Evolutionary conservation across 2,329 filamentous ascomycete genomes (phyloP).

Genomic region (Lasiodiplodia citricola): DNA sequence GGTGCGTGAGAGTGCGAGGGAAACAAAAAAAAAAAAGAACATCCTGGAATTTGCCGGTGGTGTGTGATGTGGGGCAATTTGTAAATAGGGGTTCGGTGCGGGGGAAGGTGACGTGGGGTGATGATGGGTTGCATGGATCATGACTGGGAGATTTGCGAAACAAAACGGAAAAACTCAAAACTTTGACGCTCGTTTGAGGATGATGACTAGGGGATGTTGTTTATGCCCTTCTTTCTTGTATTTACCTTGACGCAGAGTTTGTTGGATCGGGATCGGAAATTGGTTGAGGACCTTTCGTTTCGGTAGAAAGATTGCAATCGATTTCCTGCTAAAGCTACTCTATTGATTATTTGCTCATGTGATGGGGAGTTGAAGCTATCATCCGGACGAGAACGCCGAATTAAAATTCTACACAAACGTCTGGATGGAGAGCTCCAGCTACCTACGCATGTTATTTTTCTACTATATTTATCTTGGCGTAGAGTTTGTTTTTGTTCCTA

Average conservation of each 20-base stretch:
- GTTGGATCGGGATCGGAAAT: neutral
- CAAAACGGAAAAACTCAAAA: neutral
- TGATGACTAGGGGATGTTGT: neutral
- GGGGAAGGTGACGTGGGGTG: neutral
- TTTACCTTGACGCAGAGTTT: neutral
- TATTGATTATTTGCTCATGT: no score
- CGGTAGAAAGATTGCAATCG: neutral
- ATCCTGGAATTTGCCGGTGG: neutral
- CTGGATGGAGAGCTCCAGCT: no score
- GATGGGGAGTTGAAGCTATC: no score
- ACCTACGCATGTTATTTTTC: no score
- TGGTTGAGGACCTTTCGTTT: neutral
- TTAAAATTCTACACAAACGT: no score
- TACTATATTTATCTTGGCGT: neutral
- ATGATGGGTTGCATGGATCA: no score
- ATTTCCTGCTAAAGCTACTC: neutral
- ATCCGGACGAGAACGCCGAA: no score
- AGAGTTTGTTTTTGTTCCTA: neutral
- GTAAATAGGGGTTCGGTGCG: neutral
- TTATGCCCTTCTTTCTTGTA: neutral
- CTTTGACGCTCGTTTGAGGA: neutral
- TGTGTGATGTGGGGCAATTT: neutral
- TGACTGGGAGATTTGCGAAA: neutral
- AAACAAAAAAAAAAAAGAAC: neutral
- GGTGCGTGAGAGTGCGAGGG: neutral